These are phyloP conservation scores for Dipteronia dyeriana DNA, from an alignment of 345 rosid species.

Conservation along the genomic window DNA sequence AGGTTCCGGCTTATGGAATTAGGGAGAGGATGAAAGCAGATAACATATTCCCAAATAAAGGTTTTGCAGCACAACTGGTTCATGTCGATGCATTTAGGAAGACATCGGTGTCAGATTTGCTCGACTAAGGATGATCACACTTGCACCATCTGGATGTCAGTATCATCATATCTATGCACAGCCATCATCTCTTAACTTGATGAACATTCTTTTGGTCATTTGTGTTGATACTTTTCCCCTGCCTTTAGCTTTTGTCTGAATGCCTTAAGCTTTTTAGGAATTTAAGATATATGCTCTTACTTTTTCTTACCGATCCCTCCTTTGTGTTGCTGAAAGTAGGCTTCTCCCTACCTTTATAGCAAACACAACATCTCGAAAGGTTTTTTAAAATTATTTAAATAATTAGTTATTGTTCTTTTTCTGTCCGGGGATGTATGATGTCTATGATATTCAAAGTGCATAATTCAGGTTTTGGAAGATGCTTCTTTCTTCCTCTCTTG, in stretches of 20 bases:
- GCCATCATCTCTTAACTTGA: not conserved
- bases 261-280: not conserved
- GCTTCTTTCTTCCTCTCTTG: not conserved
- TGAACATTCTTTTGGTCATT: not conserved
- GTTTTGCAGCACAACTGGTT: constrained; percentile 52
- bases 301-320: not conserved
- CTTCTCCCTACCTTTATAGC: not conserved
- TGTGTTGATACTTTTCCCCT: not conserved
- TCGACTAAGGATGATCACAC: constrained; percentile 41
- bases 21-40: constrained; percentile 90
- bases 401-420: too few relatives aligned
- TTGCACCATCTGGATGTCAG: not conserved
- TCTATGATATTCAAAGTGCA: too few relatives aligned
- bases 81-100: constrained; percentile 74
- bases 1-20: constrained; percentile 78
- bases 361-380: too few relatives aligned
- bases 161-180: not conserved
- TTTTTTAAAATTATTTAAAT: too few relatives aligned
- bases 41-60: constrained; percentile 69
- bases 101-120: constrained; percentile 70
- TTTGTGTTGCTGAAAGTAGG: not conserved
- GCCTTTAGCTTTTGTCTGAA: not conserved
- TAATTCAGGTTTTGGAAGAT: not conserved
- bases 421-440: not conserved
- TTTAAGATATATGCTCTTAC: not conserved